Percentiles rank a stretch among this genome's conserved stretches.
These are phyloP conservation scores for Colletotrichum lupini DNA, from an alignment of 2,329 filamentous ascomycete genomes.

Conservation along the genomic window DNA sequence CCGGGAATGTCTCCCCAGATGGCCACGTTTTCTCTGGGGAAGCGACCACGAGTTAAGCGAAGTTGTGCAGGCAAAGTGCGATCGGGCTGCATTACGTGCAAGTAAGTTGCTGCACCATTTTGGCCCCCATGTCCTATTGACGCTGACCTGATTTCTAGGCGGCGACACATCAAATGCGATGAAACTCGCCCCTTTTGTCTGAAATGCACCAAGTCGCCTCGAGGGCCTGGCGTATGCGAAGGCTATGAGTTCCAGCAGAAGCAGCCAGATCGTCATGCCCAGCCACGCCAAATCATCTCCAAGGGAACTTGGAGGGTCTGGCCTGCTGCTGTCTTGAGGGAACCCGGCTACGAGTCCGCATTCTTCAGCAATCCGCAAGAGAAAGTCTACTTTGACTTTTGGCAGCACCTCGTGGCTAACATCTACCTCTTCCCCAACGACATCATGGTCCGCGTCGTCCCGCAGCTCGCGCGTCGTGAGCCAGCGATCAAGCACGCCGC, in stretches of 20 bases:
- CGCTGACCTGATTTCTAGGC: neutral
- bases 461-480: conserved; percentile 51
- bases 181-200: conserved; percentile 53
- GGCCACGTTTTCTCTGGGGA: conserved; percentile 7
- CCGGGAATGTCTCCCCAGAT: conserved; percentile 21
- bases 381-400: conserved; percentile 51
- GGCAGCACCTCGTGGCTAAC: conserved; percentile 47
- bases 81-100: conserved; percentile 37
- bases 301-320: conserved; percentile 2
- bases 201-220: conserved; percentile 54
- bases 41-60: conserved; percentile 1
- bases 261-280: conserved; percentile 20
- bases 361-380: conserved; percentile 49
- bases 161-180: conserved; percentile 55
- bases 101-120: neutral
- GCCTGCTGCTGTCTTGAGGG: conserved; percentile 39
- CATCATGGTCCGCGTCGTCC: conserved; percentile 47
- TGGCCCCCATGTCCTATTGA: neutral
- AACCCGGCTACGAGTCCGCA: conserved; percentile 47
- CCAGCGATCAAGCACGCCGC: conserved; percentile 47
- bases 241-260: conserved; percentile 16
- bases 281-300: neutral
- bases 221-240: conserved; percentile 49
- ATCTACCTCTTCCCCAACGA: conserved; percentile 47
- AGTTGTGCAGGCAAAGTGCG: conserved; percentile 19